These are phyloP conservation scores for Termitomyces sp. DNA, from an alignment of 768 basidiomycete genomes.

Conservation along the genomic window DNA sequence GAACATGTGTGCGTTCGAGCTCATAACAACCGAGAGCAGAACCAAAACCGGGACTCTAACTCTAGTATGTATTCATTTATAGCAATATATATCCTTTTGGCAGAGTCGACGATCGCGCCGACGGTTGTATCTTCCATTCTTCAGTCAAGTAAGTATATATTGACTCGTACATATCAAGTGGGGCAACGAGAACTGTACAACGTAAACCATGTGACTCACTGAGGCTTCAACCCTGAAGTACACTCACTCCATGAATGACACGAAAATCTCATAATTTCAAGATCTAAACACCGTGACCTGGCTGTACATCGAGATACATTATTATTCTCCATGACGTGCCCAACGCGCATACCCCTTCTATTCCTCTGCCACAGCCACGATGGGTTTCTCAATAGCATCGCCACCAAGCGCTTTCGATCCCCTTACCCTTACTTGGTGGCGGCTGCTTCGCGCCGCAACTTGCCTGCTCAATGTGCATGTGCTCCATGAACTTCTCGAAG, in stretches of 20 bases:
- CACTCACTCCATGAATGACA: too few species aligned
- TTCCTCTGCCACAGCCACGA: neutral
- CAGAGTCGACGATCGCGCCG: neutral
- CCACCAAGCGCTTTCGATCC: slow-evolving; percentile 27
- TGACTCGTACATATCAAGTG: neutral
- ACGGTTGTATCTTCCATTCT: neutral
- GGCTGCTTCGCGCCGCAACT: too few species aligned
- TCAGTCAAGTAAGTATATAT: too few species aligned
- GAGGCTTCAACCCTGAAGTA: too few species aligned
- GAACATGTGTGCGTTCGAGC: neutral
- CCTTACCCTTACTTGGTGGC: slow-evolving; percentile 22
- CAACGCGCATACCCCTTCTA: neutral
- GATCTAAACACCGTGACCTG: too few species aligned
- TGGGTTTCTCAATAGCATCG: neutral
- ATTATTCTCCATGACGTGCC: neutral
- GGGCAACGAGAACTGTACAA: neutral
- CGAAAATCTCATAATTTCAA: too few species aligned
- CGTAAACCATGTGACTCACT: too few species aligned
- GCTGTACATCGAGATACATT: too few species aligned
- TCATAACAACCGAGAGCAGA: neutral
- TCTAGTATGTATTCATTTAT: neutral
- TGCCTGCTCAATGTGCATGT: too few species aligned
- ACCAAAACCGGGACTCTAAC: neutral
- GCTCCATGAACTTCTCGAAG: slow-evolving; percentile 30
- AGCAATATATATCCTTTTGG: neutral